These are phyloP conservation scores for Phytopythium litorale DNA, from an alignment of 352 stramenopile species.

Conservation along the genomic window DNA sequence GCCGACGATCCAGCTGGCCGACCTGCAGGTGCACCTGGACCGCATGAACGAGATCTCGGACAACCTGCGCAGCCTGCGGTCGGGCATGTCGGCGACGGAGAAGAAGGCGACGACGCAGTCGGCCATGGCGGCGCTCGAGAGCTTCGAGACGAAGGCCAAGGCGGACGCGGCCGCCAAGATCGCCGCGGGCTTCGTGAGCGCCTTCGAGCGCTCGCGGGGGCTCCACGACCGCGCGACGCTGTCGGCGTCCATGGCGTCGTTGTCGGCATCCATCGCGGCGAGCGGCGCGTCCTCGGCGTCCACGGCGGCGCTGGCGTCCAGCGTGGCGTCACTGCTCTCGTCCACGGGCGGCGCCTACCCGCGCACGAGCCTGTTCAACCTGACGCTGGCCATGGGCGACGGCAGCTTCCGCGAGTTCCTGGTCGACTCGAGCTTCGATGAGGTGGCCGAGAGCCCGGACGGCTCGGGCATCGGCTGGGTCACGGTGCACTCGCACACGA, in stretches of 20 bases:
- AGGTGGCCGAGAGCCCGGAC: conserved; percentile 40
- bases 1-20: conserved; percentile 44
- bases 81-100: conserved; percentile 40
- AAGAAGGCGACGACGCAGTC: conserved; percentile 34
- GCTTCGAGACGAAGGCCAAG: conserved; percentile 52
- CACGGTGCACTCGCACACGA: conserved; percentile 63
- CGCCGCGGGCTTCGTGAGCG: conserved; percentile 48
- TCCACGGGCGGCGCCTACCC: conserved; percentile 8
- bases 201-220: conserved; percentile 25
- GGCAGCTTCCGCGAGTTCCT: conserved; percentile 68
- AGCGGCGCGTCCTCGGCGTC: conserved; percentile 2
- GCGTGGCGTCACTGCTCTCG: conserved; percentile 28
- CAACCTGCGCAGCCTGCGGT: conserved; percentile 40
- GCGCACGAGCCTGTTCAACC: conserved; percentile 39
- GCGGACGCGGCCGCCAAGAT: conserved; percentile 53
- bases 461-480: conserved; percentile 48
- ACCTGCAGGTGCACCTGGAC: conserved; percentile 69
- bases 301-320: conserved; percentile 22
- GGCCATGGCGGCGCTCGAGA: conserved; percentile 46
- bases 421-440: conserved; percentile 57
- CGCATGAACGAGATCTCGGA: conserved; percentile 74
- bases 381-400: conserved; percentile 60
- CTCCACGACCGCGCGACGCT: conserved; percentile 4
- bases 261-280: background rate
- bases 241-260: background rate